phyloP scores from a whole-genome alignment of 345 rosid genomes.

The Camelina neglecta region DNA sequence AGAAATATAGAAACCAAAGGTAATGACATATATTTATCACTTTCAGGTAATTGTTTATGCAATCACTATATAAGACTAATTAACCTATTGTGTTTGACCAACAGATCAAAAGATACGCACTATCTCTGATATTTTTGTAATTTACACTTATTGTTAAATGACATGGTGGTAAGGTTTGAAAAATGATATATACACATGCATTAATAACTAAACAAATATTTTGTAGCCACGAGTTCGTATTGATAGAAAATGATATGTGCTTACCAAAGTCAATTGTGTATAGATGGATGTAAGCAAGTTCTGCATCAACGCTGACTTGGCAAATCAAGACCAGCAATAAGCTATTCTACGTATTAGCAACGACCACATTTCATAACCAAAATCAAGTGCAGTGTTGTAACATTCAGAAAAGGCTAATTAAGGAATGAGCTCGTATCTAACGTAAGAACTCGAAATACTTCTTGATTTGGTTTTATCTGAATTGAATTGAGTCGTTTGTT shows the following conservation, averaged over 20 bases:
- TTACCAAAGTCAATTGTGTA: constrained; percentile 12
- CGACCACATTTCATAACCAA: not conserved
- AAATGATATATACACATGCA: not conserved
- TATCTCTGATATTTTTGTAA: constrained; percentile 8
- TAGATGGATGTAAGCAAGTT: constrained; percentile 12
- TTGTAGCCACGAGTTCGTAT: constrained; percentile 4
- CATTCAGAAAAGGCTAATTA: no score
- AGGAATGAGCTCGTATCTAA: not conserved
- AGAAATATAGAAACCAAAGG: not conserved
- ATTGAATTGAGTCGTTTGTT: not conserved
- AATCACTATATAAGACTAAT: constrained; percentile 6
- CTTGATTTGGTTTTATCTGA: not conserved
- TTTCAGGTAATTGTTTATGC: constrained; percentile 12
- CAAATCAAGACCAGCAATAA: constrained; percentile 9
- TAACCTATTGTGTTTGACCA: constrained; percentile 27
- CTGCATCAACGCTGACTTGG: constrained; percentile 17
- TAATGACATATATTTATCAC: not conserved
- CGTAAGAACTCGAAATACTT: not conserved
- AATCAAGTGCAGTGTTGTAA: not conserved
- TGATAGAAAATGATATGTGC: not conserved
- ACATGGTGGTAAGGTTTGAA: constrained; percentile 1
- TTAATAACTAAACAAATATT: not conserved
- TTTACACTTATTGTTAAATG: constrained; percentile 6
- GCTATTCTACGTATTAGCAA: not conserved
- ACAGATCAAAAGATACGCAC: constrained; percentile 14